A percentile compares a stretch with the other conserved stretches of the same genome.
Evolutionary conservation across 257 asterid species (phyloP).

Genomic region (Solanum bulbocastanum): DNA sequence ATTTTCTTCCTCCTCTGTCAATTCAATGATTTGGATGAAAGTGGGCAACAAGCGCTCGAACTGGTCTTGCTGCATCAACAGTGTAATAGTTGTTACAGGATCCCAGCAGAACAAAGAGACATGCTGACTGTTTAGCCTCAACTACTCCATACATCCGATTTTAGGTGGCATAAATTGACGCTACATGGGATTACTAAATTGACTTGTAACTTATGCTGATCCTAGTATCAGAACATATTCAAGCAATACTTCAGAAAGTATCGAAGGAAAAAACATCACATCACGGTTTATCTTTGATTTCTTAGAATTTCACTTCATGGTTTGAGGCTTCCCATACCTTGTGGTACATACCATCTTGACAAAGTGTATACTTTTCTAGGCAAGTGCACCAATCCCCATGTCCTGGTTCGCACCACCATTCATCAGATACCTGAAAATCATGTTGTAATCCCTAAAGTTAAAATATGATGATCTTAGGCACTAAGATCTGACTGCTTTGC

Average conservation of each 20-base stretch:
- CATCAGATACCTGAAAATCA: slow-evolving; percentile 57
- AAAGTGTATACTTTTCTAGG: slow-evolving; percentile 84
- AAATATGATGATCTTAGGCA: background rate
- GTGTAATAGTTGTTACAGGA: background rate
- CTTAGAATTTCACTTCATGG: background rate
- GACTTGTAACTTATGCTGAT: background rate
- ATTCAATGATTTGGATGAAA: slow-evolving; percentile 82
- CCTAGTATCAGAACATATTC: background rate
- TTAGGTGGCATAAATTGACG: background rate
- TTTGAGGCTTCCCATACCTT: slow-evolving; percentile 42
- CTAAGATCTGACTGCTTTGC: background rate
- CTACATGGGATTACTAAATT: background rate
- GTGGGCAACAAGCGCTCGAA: slow-evolving; percentile 79
- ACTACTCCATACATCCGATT: background rate
- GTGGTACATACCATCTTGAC: slow-evolving; percentile 89
- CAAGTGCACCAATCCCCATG: slow-evolving; percentile 98
- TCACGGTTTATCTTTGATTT: background rate
- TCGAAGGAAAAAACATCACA: background rate
- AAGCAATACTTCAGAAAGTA: background rate
- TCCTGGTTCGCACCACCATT: slow-evolving; percentile 97
- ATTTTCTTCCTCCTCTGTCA: slow-evolving; percentile 69
- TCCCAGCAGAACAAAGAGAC: background rate
- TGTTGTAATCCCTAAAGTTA: slow-evolving; percentile 1
- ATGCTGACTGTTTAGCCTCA: background rate
- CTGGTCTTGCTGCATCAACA: slow-evolving; percentile 73